Conservation (phyloP, 495 filamentous ascomycete species). For the Hypomontagnella submonticulosa region DNA sequence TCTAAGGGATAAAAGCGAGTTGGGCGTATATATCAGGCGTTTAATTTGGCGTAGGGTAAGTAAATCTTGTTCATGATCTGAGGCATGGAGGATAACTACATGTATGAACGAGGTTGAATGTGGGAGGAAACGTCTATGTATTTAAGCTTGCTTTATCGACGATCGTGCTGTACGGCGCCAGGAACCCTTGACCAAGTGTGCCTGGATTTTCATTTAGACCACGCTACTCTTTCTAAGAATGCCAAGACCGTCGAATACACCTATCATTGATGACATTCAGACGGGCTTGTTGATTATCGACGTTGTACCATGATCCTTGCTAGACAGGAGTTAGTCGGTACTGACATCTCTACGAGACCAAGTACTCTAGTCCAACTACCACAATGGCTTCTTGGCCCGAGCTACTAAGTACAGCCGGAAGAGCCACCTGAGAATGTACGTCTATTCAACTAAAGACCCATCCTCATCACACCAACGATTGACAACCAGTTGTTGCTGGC, state of each 20-base stretch:
- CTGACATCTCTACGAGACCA: neutral
- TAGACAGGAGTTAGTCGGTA: slow-evolving; percentile 39
- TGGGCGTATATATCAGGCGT: neutral
- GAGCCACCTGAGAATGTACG: slow-evolving; percentile 11
- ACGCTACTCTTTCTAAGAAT: slow-evolving; percentile 33
- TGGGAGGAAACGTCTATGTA: slow-evolving; percentile 38
- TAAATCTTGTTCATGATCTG: slow-evolving; percentile 16
- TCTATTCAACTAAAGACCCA: slow-evolving; percentile 21
- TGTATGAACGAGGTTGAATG: slow-evolving; percentile 26
- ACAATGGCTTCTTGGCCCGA: slow-evolving; percentile 14
- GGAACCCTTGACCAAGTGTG: slow-evolving; percentile 43
- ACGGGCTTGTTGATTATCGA: slow-evolving; percentile 41
- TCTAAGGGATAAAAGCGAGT: slow-evolving; percentile 4
- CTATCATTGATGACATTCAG: slow-evolving; percentile 39
- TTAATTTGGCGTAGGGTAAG: slow-evolving; percentile 4
- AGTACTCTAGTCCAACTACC: slow-evolving; percentile 2
- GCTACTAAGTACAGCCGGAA: slow-evolving; percentile 11
- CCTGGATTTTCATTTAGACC: slow-evolving; percentile 41
- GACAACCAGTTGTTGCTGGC: slow-evolving; percentile 30
- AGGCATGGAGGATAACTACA: slow-evolving; percentile 5
- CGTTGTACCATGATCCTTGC: slow-evolving; percentile 45
- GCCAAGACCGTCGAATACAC: slow-evolving; percentile 37
- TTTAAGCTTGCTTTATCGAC: slow-evolving; percentile 42
- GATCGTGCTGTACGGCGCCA: slow-evolving; percentile 42
- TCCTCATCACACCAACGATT: slow-evolving; percentile 37